Base-by-base conservation (phyloP, 2,329 filamentous ascomycete genomes). In the Calonectria pauciramosa region DNA sequence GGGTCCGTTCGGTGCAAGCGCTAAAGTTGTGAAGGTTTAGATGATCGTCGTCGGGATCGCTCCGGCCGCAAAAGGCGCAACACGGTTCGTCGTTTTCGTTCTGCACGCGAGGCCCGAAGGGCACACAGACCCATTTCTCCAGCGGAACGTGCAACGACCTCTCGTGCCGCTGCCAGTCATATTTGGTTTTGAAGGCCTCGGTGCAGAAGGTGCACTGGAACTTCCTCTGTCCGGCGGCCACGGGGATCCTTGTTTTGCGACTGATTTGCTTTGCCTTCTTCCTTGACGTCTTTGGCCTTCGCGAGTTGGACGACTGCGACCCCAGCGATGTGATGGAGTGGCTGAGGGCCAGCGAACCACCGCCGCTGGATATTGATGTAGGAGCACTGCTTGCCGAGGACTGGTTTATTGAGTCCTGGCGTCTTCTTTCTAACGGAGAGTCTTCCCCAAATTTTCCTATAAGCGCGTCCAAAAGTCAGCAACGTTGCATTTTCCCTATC, bases 81-180 rank as follows among this genome's bases (percentile, higher is more conserved):
- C 47, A 67, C 11, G 63, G 23, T 36, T 77, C 23, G 71, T 74
- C 34, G 32, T 64, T 30, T 84, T 83, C 13, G 88, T 85, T 14
- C 86, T 82, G 7, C 86, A 85, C 2, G 10, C 73, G 77, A 18
- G 82, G 79, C 72, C 84, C 84, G 0, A 71, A 49, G 0, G 84
- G 85, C 16, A 80, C 82, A 63, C 83, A 90, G 77, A 85, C 86
- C 89, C 82, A 90, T 66, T 78, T 84, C 83, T 83, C 85, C 1
- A 87, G 87, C 54, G 84, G 89, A 78, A 82, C 85, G 81, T 82
- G 89, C 78, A 85, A 85, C 76, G 85, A 84, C 51, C 85, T 86
- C 76, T 90, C 89, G 76, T 90, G 89, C 51, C 89, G 83, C 68
- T 86, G 85, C 86, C 86, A 87, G 71, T 87, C 86, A 72, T 87